Evolutionary conservation across 148 eudicot genomes (phyloP).

Genomic region (Diospyros lotus): DNA sequence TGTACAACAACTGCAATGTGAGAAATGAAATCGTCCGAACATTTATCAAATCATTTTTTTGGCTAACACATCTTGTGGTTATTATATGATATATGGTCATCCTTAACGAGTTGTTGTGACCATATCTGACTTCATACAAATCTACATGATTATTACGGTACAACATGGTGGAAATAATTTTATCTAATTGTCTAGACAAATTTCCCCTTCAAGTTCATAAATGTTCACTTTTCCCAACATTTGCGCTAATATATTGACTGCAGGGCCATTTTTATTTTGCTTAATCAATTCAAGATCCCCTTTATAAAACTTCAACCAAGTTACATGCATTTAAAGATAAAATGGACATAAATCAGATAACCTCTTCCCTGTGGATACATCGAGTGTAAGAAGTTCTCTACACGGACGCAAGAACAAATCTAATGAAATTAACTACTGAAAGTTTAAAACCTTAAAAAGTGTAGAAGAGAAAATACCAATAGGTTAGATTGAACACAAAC

Average conservation of each 20-base stretch:
- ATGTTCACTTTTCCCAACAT: neutral
- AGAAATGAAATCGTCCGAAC: too few relatives aligned
- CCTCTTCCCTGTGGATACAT: neutral
- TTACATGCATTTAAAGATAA: too few relatives aligned
- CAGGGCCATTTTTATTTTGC: neutral
- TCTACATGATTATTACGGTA: neutral
- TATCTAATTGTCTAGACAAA: neutral
- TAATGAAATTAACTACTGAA: neutral
- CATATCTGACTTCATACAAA: neutral
- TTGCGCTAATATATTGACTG: neutral
- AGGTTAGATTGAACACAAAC: neutral
- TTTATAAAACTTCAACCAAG: too few relatives aligned
- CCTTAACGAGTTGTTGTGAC: neutral
- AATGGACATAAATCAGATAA: neutral
- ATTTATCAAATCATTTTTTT: too few relatives aligned
- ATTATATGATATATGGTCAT: too few relatives aligned
- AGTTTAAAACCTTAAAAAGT: neutral
- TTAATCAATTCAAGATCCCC: neutral
- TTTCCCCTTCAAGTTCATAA: neutral
- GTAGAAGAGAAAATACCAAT: neutral
- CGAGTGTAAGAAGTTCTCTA: neutral
- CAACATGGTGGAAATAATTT: neutral
- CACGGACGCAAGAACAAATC: neutral
- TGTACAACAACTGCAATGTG: too few relatives aligned
- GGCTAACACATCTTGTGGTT: too few relatives aligned